Percentiles rank a stretch among this genome's conserved stretches.
Conservation (phyloP, 208 protist genomes). For the Leishmania arabica region DNA sequence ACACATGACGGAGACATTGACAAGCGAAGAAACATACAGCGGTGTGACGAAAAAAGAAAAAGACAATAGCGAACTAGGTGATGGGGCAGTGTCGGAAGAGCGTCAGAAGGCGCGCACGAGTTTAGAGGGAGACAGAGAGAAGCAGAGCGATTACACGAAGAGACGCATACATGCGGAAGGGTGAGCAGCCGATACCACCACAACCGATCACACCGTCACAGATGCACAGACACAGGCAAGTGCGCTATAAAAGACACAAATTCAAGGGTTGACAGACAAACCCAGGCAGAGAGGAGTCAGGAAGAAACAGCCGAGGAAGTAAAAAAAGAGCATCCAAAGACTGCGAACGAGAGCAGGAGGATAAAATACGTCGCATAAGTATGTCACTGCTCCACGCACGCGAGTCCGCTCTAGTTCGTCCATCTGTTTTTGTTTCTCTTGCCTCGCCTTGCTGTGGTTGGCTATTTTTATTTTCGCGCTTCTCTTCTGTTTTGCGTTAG, state of each 20-base stretch:
- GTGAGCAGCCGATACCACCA: background rate
- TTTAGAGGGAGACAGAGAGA: background rate
- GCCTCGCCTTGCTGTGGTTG: background rate
- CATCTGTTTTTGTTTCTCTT: background rate
- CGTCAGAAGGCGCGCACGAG: background rate
- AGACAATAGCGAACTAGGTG: background rate
- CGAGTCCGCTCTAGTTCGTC: background rate
- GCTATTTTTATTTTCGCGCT: background rate
- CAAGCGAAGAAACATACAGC: constrained; percentile 1
- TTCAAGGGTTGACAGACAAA: background rate
- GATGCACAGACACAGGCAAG: background rate
- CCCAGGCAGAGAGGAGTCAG: background rate
- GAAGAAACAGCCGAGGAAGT: background rate
- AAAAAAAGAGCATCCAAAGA: constrained; percentile 4
- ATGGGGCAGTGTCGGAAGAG: background rate
- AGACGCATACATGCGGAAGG: background rate
- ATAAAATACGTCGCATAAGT: background rate
- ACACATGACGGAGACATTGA: background rate
- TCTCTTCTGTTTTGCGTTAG: background rate
- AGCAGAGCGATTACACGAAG: background rate
- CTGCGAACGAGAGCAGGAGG: background rate
- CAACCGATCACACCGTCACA: background rate
- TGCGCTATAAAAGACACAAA: background rate
- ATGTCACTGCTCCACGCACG: background rate
- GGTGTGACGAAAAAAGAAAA: background rate